Evolutionary conservation across 108 stramenopile species (phyloP), one percentile per base, ranked within the genome.

Genomic region (Skeletonema marinoi): DNA sequence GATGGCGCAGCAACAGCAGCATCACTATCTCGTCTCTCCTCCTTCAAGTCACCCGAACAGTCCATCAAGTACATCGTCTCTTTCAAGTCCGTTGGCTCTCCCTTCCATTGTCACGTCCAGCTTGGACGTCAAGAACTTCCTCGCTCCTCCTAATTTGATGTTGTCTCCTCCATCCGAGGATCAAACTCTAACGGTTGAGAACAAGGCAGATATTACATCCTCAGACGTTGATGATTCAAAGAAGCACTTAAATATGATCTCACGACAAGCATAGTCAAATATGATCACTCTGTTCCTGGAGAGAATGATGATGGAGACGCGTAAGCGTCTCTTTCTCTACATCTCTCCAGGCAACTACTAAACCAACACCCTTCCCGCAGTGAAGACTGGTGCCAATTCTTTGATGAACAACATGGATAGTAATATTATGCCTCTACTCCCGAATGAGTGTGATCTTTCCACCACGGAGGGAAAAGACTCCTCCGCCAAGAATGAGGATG

Each of bases 201-300:
- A 19, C 50, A 51, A 51, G 50, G 50, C 50, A 6, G 50, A 51
- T 51, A 51, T 51, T 51, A 51, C 50, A 51, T 51, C 50, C 50
- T 51, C 50, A 21, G 3, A 58, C 13, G 32, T 25, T 29, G 30
- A 65, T 44, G 69, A 74, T 42, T 74, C 80, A 62, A 58, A 70
- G 63, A 60, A 74, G 80, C 80, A 81, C 70, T 70, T 81, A 81
- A 81, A 35, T 54, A 73, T 70, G 80, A 81, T 81, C 80, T 74
- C 74, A 81, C 80, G 80, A 81, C 80, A 74, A 81, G 80, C 80
- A 75, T 81, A 81, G 80, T 81, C 80, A 51, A 32, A 63, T 32
- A 61, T 64, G 60, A 33, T 36, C 54, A 36, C 54, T 75, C 25
- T 39, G 32, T 60, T 30, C n/a, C 50, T 19, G 4, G 19, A 51